Evolutionary conservation across 1,139 yeast species (phyloP).

Genomic region (Suhomyces chickasaworum): DNA sequence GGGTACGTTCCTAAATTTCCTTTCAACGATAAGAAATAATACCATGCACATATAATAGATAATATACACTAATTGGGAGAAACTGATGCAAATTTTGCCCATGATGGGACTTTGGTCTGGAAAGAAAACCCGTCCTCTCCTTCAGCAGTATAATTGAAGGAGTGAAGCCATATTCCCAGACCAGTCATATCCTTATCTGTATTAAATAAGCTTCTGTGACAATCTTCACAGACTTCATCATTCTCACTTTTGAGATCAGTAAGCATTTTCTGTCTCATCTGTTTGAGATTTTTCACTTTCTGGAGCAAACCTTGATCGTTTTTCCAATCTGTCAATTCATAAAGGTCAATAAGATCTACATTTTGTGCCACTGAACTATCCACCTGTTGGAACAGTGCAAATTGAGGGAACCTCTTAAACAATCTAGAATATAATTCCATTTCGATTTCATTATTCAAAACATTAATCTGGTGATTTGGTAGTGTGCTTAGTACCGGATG

Average conservation of each 20-base stretch:
- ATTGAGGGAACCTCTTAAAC: slow-evolving; percentile 21
- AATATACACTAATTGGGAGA: not conserved
- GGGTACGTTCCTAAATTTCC: slow-evolving; percentile 28
- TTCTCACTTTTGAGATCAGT: slow-evolving; percentile 22
- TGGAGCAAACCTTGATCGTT: slow-evolving; percentile 15
- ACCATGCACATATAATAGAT: not conserved
- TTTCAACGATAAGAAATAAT: slow-evolving; percentile 11
- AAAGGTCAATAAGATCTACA: slow-evolving; percentile 21
- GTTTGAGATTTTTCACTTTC: slow-evolving; percentile 10
- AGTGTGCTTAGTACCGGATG: slow-evolving; percentile 24
- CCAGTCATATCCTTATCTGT: slow-evolving; percentile 40
- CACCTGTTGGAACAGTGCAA: slow-evolving; percentile 9
- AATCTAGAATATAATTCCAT: slow-evolving; percentile 28
- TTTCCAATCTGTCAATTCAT: slow-evolving; percentile 19
- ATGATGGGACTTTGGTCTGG: slow-evolving; percentile 39
- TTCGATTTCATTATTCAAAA: slow-evolving; percentile 31
- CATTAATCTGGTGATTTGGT: slow-evolving; percentile 20
- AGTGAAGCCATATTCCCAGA: slow-evolving; percentile 58
- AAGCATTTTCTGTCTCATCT: slow-evolving; percentile 15
- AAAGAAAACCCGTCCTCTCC: slow-evolving; percentile 27
- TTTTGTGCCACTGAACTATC: slow-evolving; percentile 15
- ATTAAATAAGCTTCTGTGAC: slow-evolving; percentile 42
- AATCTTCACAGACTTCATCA: slow-evolving; percentile 41
- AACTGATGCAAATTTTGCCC: too few species aligned
- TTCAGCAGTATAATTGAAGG: slow-evolving; percentile 45